Percentiles rank a stretch among this genome's conserved stretches.
Evolutionary conservation across 306 rosid species (phyloP).

Genomic region (Cyclanthera cordifolia): DNA sequence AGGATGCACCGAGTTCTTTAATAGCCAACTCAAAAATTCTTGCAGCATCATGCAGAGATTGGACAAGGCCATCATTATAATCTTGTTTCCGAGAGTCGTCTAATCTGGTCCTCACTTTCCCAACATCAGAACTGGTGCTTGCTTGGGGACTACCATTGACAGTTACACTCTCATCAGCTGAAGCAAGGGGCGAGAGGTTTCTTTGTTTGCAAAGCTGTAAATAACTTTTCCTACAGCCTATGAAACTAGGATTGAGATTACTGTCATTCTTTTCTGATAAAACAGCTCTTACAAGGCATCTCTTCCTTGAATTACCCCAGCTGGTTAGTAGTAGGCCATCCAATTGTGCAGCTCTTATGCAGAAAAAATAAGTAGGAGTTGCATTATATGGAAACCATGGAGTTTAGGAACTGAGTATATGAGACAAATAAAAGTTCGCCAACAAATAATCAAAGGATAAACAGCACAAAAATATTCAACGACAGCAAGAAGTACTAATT

Average conservation of each 20-base stretch:
- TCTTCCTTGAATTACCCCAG: constrained; percentile 59
- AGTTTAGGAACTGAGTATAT: constrained; percentile 37
- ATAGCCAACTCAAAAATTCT: constrained; percentile 84
- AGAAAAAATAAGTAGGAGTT: constrained; percentile 21
- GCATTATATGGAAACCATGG: constrained; percentile 21
- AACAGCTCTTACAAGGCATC: constrained; percentile 36
- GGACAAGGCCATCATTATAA: constrained; percentile 65
- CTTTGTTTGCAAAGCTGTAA: constrained; percentile 31
- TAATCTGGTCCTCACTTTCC: constrained; percentile 50
- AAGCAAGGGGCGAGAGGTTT: constrained; percentile 34
- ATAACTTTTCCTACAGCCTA: constrained; percentile 33
- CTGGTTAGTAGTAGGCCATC: constrained; percentile 32
- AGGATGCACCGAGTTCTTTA: constrained; percentile 51
- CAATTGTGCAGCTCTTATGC: constrained; percentile 33
- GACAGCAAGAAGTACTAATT: background rate
- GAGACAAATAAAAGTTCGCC: background rate
- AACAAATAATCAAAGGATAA: background rate
- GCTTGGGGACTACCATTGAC: constrained; percentile 70
- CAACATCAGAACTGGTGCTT: constrained; percentile 50
- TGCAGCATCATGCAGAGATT: constrained; percentile 74
- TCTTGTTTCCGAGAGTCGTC: constrained; percentile 60
- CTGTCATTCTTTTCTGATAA: constrained; percentile 24
- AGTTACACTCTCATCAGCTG: constrained; percentile 68
- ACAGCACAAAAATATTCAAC: background rate
- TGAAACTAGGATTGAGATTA: constrained; percentile 15